These are phyloP conservation scores for Sphaerulina vaccinii DNA, from an alignment of 2,329 filamentous ascomycete genomes.

Conservation along the genomic window DNA sequence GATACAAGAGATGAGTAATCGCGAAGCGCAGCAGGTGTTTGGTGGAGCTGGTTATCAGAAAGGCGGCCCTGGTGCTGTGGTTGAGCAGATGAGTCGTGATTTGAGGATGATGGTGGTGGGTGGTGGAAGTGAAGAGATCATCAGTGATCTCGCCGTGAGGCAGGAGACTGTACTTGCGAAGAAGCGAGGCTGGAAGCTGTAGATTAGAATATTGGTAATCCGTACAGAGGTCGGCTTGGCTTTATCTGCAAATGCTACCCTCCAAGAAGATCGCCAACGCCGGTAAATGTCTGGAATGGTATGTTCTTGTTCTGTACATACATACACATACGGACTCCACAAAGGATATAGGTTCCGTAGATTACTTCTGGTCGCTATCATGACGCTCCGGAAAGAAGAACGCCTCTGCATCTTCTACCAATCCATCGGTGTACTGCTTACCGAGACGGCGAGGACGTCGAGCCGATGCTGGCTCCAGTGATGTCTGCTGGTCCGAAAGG, in stretches of 20 bases:
- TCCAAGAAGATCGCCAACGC: too few species aligned
- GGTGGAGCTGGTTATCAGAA: slow-evolving; percentile 55
- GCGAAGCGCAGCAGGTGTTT: slow-evolving; percentile 58
- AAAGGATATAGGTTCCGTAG: too few species aligned
- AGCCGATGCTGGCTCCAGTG: neutral
- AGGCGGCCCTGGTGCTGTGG: slow-evolving; percentile 51
- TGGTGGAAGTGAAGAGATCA: slow-evolving; percentile 39
- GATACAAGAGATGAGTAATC: slow-evolving; percentile 53
- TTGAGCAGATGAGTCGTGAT: slow-evolving; percentile 56
- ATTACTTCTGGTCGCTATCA: too few species aligned
- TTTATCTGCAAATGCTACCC: too few species aligned
- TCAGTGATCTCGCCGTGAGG: slow-evolving; percentile 36
- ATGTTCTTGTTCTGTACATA: too few species aligned
- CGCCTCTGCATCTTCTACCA: neutral
- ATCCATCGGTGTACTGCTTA: neutral
- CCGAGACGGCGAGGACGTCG: neutral
- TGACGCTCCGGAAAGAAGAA: too few species aligned
- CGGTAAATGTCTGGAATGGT: too few species aligned
- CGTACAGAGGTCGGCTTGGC: too few species aligned
- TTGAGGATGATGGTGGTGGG: slow-evolving; percentile 48
- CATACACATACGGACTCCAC: too few species aligned
- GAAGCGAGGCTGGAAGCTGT: slow-evolving; percentile 48
- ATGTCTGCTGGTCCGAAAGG: neutral
- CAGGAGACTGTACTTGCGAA: slow-evolving; percentile 38
- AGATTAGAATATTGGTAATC: too few species aligned